Evolutionary conservation across 2,329 filamentous ascomycete species (phyloP).

Genomic region (Exophiala sp.): DNA sequence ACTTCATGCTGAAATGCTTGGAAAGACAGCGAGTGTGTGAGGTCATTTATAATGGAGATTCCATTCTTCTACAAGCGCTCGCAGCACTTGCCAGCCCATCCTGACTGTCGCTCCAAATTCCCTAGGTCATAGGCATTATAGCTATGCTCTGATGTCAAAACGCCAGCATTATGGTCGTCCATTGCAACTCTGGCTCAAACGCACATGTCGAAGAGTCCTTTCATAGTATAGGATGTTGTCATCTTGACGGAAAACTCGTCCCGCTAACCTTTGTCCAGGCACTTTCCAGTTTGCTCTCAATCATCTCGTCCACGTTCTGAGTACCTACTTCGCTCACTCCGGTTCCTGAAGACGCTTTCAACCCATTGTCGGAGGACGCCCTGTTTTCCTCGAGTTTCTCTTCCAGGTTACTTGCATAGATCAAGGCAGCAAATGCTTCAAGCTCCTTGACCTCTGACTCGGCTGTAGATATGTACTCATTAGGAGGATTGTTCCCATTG

Average conservation of each 20-base stretch:
- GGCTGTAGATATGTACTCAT: slow-evolving; percentile 44
- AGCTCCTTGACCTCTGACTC: slow-evolving; percentile 47
- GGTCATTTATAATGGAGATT: no score
- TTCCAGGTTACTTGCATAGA: slow-evolving; percentile 49
- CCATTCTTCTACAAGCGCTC: no score
- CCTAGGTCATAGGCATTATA: no score
- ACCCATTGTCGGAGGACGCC: slow-evolving; percentile 6
- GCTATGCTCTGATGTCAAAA: no score
- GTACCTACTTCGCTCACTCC: slow-evolving; percentile 21
- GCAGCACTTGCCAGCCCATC: no score
- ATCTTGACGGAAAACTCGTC: slow-evolving; percentile 18
- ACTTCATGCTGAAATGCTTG: no score
- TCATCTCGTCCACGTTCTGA: slow-evolving; percentile 23
- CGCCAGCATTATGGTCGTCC: no score
- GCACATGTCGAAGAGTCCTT: no score
- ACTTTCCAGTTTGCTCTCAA: slow-evolving; percentile 28
- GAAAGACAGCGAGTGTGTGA: no score
- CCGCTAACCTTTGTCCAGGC: slow-evolving; percentile 27
- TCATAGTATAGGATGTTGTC: neutral
- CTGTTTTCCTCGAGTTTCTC: slow-evolving; percentile 21
- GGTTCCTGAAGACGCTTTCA: slow-evolving; percentile 21
- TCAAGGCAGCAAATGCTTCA: slow-evolving; percentile 47
- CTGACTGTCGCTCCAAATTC: no score
- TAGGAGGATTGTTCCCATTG: slow-evolving; percentile 54
- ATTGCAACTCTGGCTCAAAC: no score